Evolutionary conservation across 1,139 yeast species (phyloP), one percentile per base, ranked within the genome.

Genomic region (Suhomyces anneliseae): DNA sequence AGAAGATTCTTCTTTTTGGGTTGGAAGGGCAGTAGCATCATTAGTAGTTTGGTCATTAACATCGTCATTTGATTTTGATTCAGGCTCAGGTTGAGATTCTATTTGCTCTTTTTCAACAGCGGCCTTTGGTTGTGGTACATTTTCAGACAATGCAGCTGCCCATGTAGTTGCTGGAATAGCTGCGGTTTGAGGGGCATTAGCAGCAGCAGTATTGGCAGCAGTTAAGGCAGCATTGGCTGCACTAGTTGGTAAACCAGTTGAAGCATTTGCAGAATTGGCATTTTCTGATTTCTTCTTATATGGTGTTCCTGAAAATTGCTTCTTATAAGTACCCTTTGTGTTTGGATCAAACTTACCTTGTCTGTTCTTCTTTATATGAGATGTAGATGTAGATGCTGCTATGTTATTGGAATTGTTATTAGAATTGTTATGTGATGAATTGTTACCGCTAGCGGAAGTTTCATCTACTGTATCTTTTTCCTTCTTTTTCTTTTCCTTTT

Each of bases 121-220:
- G 27, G 47, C 49, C 48, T 59, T 60, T 40, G 54, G 53, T 43
- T 51, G 60, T 37, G 66, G 45, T 11, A 42, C 45, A 24, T 69
- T 67, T 54, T 72, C 74, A 10, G 78, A 64, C 57, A 75, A 74
- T 33, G 81, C 79, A 44, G 79, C 76, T 31, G 81, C 81, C 81
- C 81, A 76, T n/a, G 79, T 72, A 48, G 72, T 70, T 10, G 59
- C 59, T 7, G 59, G 54, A n/a, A 50, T 44, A 31, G 50, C n/a
- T 9, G 53, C 35, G 11, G 54, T 39, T 6, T 52, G 42, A 12
- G 52, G 38, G 11, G 57, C 41, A 45, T 43, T 36, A 42, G 46
- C 34, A 27, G 43, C 42, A 32, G 47, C 42, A 26, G 43, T 42
- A 34, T 66, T 43, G 27, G 65, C 52, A 37, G 62, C 44, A 29